Evolutionary conservation across 2,329 filamentous ascomycete species (phyloP).

Genomic region (Conoideocrella luteorostrata): DNA sequence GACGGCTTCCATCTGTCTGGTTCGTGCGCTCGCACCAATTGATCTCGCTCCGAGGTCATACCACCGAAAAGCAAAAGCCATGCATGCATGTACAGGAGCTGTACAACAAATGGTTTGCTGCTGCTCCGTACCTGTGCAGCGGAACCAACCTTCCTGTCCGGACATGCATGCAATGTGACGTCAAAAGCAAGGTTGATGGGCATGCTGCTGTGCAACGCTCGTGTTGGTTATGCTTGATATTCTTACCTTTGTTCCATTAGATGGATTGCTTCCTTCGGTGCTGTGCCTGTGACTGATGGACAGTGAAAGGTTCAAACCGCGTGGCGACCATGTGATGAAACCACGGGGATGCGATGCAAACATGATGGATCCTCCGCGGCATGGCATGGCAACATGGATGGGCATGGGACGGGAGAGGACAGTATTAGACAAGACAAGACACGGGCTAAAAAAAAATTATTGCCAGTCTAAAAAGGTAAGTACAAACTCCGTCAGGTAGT

Average conservation of each 20-base stretch:
- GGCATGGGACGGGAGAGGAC: neutral
- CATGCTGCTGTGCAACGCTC: neutral
- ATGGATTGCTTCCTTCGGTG: neutral
- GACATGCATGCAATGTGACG: slow-evolving; percentile 5
- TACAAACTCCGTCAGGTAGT: too few species aligned
- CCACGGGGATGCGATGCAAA: neutral
- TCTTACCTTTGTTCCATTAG: neutral
- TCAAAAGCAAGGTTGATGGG: slow-evolving; percentile 1
- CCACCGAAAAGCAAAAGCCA: neutral
- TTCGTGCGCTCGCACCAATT: neutral
- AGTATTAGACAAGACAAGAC: too few species aligned
- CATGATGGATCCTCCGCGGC: slow-evolving; percentile 1
- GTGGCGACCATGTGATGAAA: slow-evolving; percentile 4
- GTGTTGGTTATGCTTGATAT: neutral
- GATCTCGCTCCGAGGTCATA: neutral
- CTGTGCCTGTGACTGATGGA: neutral
- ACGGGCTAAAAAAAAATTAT: too few species aligned
- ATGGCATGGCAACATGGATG: too few species aligned
- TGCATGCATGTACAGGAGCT: too few species aligned
- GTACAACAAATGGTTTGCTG: too few species aligned
- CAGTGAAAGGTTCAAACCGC: neutral
- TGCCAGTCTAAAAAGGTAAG: too few species aligned
- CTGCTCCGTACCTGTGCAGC: too few species aligned
- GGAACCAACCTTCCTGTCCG: too few species aligned
- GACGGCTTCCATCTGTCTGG: too few species aligned